Base-by-base conservation (phyloP, 2,329 filamentous ascomycete species). In the Aspergillus fructus region DNA sequence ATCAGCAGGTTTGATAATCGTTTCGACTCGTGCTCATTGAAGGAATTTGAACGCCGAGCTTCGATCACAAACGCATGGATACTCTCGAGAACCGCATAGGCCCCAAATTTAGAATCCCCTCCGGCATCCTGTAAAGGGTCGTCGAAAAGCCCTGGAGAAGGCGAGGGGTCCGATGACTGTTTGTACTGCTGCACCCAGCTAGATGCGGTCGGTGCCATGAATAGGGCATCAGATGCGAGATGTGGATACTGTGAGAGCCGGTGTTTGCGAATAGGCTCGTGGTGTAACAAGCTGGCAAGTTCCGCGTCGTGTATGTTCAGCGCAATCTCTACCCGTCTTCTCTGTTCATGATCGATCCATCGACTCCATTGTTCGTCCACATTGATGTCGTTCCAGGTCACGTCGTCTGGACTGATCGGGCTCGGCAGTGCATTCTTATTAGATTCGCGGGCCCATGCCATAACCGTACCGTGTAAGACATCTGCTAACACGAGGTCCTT, bases 241-340 rank as follows among this genome's bases (percentile, higher is more conserved):
- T 52, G 41, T 8, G 43, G 55, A 37, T 45, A 58, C 40, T 39
- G 55, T 11, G 12, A 39, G 51, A 43, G 60, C 21, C 45, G 41
- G 46, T 27, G 56, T 42, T 55, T 64, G 30, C 60, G 60, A 27
- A 66, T 53, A 23, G 66, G 56, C 49, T 64, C 37, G 53, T 65
- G 64, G n/a, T 58, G 56, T 34, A 58, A 21, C 13, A 68, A 17
- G 42, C 62, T 64, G 2, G 67, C 66, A 12, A 72, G 64, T 17
- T 71, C 67, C 13, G 68, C 67, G 41, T 71, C 68, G 51, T 71
- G 66, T 19, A 70, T 66, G 11, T 66, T 56, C 30, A 69, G 34
- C 7, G 61, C 61, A n/a, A 67, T 61, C 17, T 66, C 65, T 7
- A 70, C 66, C 12, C 68, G 65, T n/a, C 61, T 60, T 40, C 66